Conservation (phyloP, 1,284 basidiomycete genomes). For the Cryptococcus sp. region DNA sequence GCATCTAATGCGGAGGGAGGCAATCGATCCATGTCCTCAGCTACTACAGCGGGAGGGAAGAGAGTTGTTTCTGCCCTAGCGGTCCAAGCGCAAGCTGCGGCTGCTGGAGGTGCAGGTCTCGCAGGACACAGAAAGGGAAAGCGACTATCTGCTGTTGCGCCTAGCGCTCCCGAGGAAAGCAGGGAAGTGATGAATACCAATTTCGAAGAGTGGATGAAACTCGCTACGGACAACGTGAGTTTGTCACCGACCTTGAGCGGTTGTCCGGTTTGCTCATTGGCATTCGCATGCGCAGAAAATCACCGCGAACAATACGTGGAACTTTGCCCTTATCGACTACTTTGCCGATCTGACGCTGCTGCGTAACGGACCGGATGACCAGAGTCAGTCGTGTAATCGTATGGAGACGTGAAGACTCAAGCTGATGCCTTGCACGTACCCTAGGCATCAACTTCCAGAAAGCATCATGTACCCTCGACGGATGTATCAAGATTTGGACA, state of each 20-base stretch:
- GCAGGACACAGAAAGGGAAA: slow-evolving; percentile 27
- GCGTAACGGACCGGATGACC: slow-evolving; percentile 84
- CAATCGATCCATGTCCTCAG: slow-evolving; percentile 5
- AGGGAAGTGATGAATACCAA: slow-evolving; percentile 83
- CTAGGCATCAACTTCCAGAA: slow-evolving; percentile 94
- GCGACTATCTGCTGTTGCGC: slow-evolving; percentile 41
- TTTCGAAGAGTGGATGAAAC: slow-evolving; percentile 99
- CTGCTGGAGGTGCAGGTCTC: slow-evolving; percentile 6
- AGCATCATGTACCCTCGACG: slow-evolving; percentile 94
- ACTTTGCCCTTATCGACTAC: slow-evolving; percentile 97
- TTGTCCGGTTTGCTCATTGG: background rate
- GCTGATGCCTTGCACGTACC: background rate
- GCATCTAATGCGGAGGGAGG: slow-evolving; percentile 12
- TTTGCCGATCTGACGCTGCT: slow-evolving; percentile 99
- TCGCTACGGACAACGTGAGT: slow-evolving; percentile 96
- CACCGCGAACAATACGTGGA: slow-evolving; percentile 97
- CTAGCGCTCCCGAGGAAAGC: slow-evolving; percentile 36
- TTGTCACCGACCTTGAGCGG: too few species aligned
- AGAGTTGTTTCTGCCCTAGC: slow-evolving; percentile 36
- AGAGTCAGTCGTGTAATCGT: slow-evolving; percentile 36
- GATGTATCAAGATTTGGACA: slow-evolving; percentile 99
- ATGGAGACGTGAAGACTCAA: background rate
- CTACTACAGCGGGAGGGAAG: slow-evolving; percentile 8
- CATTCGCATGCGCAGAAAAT: slow-evolving; percentile 74
- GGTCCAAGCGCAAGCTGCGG: slow-evolving; percentile 22